Percentiles rank a stretch among this genome's conserved stretches.
phyloP scores from a whole-genome alignment of 2,329 filamentous ascomycete genomes.

The Calcarisporium arbuscula region DNA sequence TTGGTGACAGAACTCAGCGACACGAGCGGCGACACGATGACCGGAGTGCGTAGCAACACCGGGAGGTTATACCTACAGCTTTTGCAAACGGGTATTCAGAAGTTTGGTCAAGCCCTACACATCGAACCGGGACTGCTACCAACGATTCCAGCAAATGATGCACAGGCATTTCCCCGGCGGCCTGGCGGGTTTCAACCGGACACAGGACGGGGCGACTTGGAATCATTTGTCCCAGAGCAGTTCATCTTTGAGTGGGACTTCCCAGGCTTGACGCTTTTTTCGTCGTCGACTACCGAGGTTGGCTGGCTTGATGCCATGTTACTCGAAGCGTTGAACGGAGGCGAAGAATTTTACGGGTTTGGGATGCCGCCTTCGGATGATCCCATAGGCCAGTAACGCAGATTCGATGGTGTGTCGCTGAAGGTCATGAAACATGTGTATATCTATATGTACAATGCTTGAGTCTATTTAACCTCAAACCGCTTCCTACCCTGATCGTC shows the following conservation, averaged over 20 bases:
- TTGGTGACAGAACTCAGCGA: conserved; percentile 19
- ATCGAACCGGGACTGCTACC: not conserved
- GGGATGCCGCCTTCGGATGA: conserved; percentile 11
- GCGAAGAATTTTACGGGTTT: conserved; percentile 15
- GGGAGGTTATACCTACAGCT: conserved; percentile 22
- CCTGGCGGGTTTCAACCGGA: conserved; percentile 3
- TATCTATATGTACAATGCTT: too few species aligned
- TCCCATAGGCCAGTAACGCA: too few species aligned
- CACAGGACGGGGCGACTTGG: conserved; percentile 36
- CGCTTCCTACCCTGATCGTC: conserved; percentile 15
- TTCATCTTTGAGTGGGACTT: conserved; percentile 55
- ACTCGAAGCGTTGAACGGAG: conserved; percentile 14
- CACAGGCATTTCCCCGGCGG: not conserved
- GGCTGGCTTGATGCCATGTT: conserved; percentile 21
- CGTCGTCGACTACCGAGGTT: conserved; percentile 16
- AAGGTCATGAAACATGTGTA: too few species aligned
- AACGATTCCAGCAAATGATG: conserved; percentile 1
- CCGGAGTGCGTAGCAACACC: conserved; percentile 24
- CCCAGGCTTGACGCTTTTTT: conserved; percentile 41
- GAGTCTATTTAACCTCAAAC: conserved; percentile 16
- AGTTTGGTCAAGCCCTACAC: conserved; percentile 12
- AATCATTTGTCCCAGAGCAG: conserved; percentile 47
- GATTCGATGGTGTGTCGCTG: too few species aligned
- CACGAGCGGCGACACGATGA: conserved; percentile 9
- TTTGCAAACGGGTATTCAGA: conserved; percentile 16